A percentile compares a stretch with the other conserved stretches of the same genome.
Conservation (phyloP, 139 green algal species). For the Edaphochlamys debaryana region DNA sequence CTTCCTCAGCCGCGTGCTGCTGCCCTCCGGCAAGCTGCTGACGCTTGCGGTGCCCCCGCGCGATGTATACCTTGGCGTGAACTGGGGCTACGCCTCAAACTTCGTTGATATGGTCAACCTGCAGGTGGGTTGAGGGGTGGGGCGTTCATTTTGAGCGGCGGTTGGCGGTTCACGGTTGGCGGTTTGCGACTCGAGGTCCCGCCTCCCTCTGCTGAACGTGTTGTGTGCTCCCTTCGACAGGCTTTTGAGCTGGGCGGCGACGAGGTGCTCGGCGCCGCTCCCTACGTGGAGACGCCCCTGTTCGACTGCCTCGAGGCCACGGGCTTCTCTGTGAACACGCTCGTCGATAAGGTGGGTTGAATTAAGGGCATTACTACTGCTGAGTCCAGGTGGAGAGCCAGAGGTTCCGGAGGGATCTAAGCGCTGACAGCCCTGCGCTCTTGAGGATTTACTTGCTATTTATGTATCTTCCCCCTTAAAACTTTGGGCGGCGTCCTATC, state of each 20-base stretch:
- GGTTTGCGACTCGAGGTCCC: too few species aligned
- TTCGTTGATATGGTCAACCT: not conserved
- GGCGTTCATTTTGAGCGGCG: too few species aligned
- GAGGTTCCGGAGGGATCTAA: too few species aligned
- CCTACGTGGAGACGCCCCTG: not conserved
- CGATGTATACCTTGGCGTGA: not conserved
- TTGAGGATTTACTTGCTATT: too few species aligned
- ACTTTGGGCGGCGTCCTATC: too few species aligned
- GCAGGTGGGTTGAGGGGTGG: not conserved
- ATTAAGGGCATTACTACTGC: too few species aligned
- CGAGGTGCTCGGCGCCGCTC: not conserved
- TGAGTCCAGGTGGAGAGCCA: too few species aligned
- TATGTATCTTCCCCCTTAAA: too few species aligned
- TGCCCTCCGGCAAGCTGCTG: not conserved
- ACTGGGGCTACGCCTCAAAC: not conserved
- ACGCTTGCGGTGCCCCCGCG: not conserved
- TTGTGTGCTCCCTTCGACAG: not conserved
- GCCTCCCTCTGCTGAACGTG: too few species aligned
- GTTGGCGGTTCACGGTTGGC: too few species aligned
- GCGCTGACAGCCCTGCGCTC: too few species aligned
- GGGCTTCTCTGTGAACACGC: not conserved
- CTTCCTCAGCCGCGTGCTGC: not conserved
- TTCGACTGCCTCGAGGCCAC: not conserved
- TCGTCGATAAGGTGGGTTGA: not conserved
- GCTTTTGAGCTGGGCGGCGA: not conserved